These are phyloP conservation scores for Apiospora kogelbergensis DNA, from an alignment of 2,329 filamentous ascomycete genomes.

Conservation along the genomic window DNA sequence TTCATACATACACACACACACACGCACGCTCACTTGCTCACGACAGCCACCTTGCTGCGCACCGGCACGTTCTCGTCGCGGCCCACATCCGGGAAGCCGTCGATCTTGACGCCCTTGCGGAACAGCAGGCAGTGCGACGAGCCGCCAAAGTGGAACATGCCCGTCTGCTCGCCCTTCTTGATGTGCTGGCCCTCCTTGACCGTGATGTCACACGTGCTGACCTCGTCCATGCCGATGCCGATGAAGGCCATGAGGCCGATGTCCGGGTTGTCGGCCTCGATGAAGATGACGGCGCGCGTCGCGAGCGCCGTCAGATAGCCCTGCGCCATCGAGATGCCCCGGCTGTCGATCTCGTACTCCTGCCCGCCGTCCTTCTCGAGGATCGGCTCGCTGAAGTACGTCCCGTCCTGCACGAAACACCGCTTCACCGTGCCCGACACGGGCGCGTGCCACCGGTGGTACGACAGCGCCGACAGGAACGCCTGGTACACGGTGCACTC, in stretches of 20 bases:
- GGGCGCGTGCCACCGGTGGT: constrained; percentile 63
- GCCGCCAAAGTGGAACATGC: constrained; percentile 83
- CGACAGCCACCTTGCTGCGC: not conserved
- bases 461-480: constrained; percentile 57
- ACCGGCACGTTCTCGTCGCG: constrained; percentile 7
- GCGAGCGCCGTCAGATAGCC: constrained; percentile 68
- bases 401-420: constrained; percentile 51
- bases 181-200: constrained; percentile 65
- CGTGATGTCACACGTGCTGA: constrained; percentile 70
- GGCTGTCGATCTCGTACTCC: constrained; percentile 25
- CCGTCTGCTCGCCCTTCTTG: constrained; percentile 68
- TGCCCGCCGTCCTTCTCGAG: constrained; percentile 36
- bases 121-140: constrained; percentile 70
- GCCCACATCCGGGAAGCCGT: constrained; percentile 4
- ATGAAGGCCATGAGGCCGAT: constrained; percentile 72
- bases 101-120: constrained; percentile 11
- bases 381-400: constrained; percentile 58
- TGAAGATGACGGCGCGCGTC: constrained; percentile 67
- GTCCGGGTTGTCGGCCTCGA: constrained; percentile 64
- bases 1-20: not conserved
- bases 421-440: constrained; percentile 55
- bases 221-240: constrained; percentile 75
- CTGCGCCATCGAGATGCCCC: constrained; percentile 49
- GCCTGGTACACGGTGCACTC: constrained; percentile 61
- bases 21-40: not conserved